Base-by-base conservation (phyloP, 1,139 yeast genomes). In the Kurtzmaniella quercitrusa region DNA sequence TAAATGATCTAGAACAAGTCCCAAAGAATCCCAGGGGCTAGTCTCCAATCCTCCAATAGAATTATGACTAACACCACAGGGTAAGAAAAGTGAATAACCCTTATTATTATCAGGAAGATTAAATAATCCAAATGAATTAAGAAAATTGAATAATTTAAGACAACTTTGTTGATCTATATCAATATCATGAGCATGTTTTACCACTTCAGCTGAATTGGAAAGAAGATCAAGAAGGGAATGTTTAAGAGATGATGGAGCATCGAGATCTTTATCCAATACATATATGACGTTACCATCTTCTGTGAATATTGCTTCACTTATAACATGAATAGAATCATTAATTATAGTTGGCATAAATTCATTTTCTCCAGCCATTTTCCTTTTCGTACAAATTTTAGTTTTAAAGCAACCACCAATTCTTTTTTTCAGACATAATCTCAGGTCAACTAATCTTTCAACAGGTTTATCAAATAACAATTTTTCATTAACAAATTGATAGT, bases 81-180 rank as follows among this genome's bases (percentile, higher is more conserved):
- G 98, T 36, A 91, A 64, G 43, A 93, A 79, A 0, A 85, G 66
- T 0, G 97, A 80, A 65, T 87, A 88, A 0, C 96, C 95, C 17
- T 63, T 52, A 44, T 80, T 77, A 10, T 79, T 75, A 17, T 76
- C 71, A 41, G 84, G 52, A 43, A 80, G 75, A 11, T 61, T 58
- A 19, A 62, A 57, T 36, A 73, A 52, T 7, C 56, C 64, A 50
- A 61, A 63, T 5, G 55, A 49, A 39, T 57, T 58, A 41, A 73
- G 56, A 45, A 66, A 66, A 31, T 61, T 63, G 37, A 73, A 52
- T 0, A 77, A 68, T 31, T 52, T 56, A 43, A 73, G 56, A 45
- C 77, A 72, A 36, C 67, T 63, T 27, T 59, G 56, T 45, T 63
- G 62, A 48, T 73, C 70, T 12, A 73, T 59, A 8, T 53, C 56